Conservation (phyloP, 371 early-diverging fungal species). For the Syncephalastrum racemosum region DNA sequence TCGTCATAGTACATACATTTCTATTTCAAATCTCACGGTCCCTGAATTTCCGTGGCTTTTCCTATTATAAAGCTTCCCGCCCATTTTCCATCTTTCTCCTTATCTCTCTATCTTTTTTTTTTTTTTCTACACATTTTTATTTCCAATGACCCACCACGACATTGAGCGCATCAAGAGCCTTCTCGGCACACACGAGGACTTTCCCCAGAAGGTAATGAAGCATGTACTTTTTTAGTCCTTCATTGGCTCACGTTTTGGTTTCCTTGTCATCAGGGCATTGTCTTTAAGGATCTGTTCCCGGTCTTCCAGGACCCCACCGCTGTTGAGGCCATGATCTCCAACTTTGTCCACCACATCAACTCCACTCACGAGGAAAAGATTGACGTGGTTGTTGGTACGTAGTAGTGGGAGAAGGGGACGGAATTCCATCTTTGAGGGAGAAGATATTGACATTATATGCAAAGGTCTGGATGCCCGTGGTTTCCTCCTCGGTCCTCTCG, state of each 20-base stretch:
- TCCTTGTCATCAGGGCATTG: slow-evolving; percentile 61
- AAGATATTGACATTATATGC: background rate
- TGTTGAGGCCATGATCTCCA: slow-evolving; percentile 84
- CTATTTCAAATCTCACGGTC: no score
- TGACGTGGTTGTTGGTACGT: slow-evolving; percentile 86
- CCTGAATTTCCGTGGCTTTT: no score
- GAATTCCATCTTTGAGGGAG: no score
- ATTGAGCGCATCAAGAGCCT: slow-evolving; percentile 63
- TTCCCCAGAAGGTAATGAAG: slow-evolving; percentile 73
- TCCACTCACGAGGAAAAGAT: slow-evolving; percentile 68
- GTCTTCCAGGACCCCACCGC: slow-evolving; percentile 94
- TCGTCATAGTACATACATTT: no score
- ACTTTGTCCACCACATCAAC: slow-evolving; percentile 83
- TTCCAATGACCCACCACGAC: slow-evolving; percentile 42
- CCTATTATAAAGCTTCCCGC: no score
- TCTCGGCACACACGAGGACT: slow-evolving; percentile 75
- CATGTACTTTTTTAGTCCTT: background rate
- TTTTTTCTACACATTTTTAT: slow-evolving; percentile 7
- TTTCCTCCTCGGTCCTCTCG: slow-evolving; percentile 87
- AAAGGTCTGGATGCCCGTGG: slow-evolving; percentile 88
- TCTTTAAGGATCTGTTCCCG: slow-evolving; percentile 95
- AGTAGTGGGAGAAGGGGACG: no score
- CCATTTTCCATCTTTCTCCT: no score
- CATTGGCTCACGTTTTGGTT: background rate
- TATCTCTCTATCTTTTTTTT: slow-evolving; percentile 11